Conservation (phyloP, 768 basidiomycete species). For the Boletus eberwhitei region DNA sequence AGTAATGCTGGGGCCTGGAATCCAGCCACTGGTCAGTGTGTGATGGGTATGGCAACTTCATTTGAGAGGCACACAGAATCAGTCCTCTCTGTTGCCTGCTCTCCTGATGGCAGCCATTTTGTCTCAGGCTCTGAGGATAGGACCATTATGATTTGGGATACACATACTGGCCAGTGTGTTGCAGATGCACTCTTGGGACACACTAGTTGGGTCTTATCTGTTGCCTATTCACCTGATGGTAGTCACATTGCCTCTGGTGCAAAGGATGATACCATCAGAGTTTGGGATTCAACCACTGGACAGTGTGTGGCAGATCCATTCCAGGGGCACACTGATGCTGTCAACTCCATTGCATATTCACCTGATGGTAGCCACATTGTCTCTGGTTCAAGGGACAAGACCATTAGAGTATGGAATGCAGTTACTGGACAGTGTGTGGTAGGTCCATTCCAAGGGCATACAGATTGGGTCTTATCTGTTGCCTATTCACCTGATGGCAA, state of each 20-base stretch:
- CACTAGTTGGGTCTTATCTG: slow-evolving; percentile 6
- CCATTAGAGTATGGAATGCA: slow-evolving; percentile 21
- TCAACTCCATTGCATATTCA: slow-evolving; percentile 23
- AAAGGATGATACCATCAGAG: slow-evolving; percentile 17
- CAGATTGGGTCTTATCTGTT: slow-evolving; percentile 8
- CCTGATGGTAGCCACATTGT: slow-evolving; percentile 18
- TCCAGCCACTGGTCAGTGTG: background rate
- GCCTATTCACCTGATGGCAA: slow-evolving; percentile 20
- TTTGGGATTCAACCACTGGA: slow-evolving; percentile 20
- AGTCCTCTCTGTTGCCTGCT: slow-evolving; percentile 7
- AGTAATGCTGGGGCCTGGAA: slow-evolving; percentile 9
- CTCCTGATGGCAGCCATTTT: slow-evolving; percentile 15
- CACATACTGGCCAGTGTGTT: slow-evolving; percentile 7
- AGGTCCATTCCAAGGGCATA: slow-evolving; percentile 22
- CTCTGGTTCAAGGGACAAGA: slow-evolving; percentile 26
- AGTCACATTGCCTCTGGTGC: slow-evolving; percentile 20
- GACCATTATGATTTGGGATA: slow-evolving; percentile 10
- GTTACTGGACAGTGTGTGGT: slow-evolving; percentile 14
- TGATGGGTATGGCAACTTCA: background rate
- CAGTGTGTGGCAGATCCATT: slow-evolving; percentile 17
- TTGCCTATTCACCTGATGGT: slow-evolving; percentile 30
- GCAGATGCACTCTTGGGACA: slow-evolving; percentile 4
- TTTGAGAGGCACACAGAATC: background rate
- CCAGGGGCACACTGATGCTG: slow-evolving; percentile 14
- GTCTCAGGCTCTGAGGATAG: slow-evolving; percentile 5